These are phyloP conservation scores for Phycomyces blakesleeanus DNA, from an alignment of 192 early-diverging fungal species.

Conservation along the genomic window DNA sequence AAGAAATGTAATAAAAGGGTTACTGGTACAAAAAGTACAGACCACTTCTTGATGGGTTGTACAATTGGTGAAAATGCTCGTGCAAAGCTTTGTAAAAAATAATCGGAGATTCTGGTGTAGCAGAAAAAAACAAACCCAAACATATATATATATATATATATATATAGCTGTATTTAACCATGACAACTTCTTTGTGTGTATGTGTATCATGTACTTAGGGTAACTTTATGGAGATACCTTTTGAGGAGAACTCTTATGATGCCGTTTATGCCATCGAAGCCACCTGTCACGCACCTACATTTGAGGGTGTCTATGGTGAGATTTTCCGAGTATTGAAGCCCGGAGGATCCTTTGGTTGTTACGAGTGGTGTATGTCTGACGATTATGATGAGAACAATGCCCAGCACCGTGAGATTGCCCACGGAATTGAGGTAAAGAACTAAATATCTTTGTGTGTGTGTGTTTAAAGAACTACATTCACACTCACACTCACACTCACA, in stretches of 20 bases:
- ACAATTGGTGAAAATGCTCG: too few species aligned
- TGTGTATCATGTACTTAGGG: constrained; percentile 49
- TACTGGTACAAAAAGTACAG: too few species aligned
- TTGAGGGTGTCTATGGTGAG: constrained; percentile 85
- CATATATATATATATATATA: too few species aligned
- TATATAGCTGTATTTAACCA: too few species aligned
- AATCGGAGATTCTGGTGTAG: too few species aligned
- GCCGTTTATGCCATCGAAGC: constrained; percentile 97
- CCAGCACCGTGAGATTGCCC: constrained; percentile 70
- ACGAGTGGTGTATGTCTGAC: constrained; percentile 95
- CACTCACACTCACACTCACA: too few species aligned
- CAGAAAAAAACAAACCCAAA: too few species aligned
- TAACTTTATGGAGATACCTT: constrained; percentile 89
- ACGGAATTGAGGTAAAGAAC: constrained; percentile 68
- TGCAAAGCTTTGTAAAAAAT: too few species aligned
- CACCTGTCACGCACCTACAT: constrained; percentile 80
- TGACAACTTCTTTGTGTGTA: too few species aligned
- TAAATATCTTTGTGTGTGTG: neutral
- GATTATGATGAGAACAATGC: constrained; percentile 76
- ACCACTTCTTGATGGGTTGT: too few species aligned
- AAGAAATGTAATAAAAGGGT: neutral
- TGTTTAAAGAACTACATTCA: too few species aligned
- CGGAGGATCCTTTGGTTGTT: constrained; percentile 85
- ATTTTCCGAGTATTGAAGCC: constrained; percentile 92
- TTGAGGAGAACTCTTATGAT: constrained; percentile 75